Base-by-base conservation (phyloP, 2,329 filamentous ascomycete species). In the Paecilomyces dactylethromorphus region DNA sequence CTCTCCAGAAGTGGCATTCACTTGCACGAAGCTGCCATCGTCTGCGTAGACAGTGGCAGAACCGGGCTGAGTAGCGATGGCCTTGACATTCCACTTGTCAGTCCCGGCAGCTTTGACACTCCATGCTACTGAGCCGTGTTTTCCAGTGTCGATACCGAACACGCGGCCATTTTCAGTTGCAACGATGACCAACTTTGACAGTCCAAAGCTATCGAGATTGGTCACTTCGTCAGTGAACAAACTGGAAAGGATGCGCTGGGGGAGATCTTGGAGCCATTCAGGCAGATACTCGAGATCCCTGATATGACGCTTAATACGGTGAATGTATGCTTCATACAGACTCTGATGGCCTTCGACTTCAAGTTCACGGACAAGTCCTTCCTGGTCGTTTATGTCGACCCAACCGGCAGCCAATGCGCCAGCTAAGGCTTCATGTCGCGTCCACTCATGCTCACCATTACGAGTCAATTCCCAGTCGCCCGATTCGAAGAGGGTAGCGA, bases 321-420 rank as follows among this genome's bases (percentile, higher is more conserved):
- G 92, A 29, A 93, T 77, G 69, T 96, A 99, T n/a, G 94, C 94
- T 11, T 84, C 81, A 5, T 90, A 68, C 2, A 90, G 81, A 69
- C 89, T 96, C 68, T 88, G 89, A 69, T 96, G 89, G 3, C 90
- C 89, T 75, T 99, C 93, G 24, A 90, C 84, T 64, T 96, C 89
- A 7, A 97, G 80, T 31, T 91, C 90, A 71, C 90, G 87, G 5
- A 87, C 91, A 54, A 97, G 79, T 56, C 86, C 83, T 69, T 92
- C 89, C 15, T 84, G 83, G 64, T 88, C 85, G 12, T 88, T 87
- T 5, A 91, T 83, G 55, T 93, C 90, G 0, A 88, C 89, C 83
- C 91, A 96, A 11, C 85, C 84, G 39, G 91, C 92, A 56, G 90
- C 87, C 26, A 91, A 81, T n/a, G 86, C 86, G 52, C 87, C 87